These are phyloP conservation scores for Globisporangium middletonii DNA, from an alignment of 352 stramenopile genomes.

Conservation along the genomic window DNA sequence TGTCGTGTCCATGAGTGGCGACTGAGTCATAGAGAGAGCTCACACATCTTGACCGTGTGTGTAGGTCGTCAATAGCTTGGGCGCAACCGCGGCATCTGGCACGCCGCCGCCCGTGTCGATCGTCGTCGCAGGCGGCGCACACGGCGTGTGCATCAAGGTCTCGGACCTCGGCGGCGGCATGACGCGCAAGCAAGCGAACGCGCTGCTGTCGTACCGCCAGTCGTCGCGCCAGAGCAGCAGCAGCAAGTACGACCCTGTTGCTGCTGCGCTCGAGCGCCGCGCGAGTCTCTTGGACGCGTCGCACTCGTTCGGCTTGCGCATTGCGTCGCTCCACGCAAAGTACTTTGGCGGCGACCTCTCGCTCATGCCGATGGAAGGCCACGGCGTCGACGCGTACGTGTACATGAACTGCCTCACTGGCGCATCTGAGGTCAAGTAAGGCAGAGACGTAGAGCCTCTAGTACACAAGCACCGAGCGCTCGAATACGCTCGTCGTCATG, in stretches of 20 bases:
- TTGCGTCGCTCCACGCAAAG: constrained; percentile 90
- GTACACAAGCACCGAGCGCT: no score
- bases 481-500: no score
- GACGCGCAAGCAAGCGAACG: constrained; percentile 69
- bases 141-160: constrained; percentile 80
- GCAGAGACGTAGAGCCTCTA: not conserved
- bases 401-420: constrained; percentile 83
- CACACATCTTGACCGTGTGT: not conserved
- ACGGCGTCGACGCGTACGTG: constrained; percentile 94
- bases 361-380: constrained; percentile 99
- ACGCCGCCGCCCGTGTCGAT: constrained; percentile 51
- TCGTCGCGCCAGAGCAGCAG: constrained; percentile 7
- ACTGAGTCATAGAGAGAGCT: not conserved
- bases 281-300: constrained; percentile 61
- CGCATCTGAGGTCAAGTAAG: constrained; percentile 67
- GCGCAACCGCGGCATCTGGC: constrained; percentile 8
- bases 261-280: constrained; percentile 59
- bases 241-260: constrained; percentile 61
- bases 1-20: not conserved
- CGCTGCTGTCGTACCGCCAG: constrained; percentile 58
- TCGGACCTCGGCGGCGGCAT: constrained; percentile 69
- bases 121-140: constrained; percentile 50
- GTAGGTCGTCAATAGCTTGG: constrained; percentile 49
- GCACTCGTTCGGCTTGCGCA: constrained; percentile 89
- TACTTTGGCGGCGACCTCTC: constrained; percentile 99